Conservation (phyloP, 2,329 filamentous ascomycete species). For the Chrysoporthe puriensis region DNA sequence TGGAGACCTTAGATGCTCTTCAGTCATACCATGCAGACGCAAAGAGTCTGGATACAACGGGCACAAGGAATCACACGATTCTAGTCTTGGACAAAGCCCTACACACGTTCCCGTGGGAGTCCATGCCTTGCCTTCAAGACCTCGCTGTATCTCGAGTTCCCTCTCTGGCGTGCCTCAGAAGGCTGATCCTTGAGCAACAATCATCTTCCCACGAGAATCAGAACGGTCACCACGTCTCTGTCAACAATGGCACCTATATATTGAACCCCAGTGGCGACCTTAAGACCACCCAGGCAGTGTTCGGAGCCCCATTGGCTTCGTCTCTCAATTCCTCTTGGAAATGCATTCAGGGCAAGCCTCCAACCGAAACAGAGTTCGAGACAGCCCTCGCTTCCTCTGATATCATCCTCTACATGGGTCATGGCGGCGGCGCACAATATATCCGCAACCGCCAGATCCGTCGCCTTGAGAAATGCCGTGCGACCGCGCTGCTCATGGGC, state of each 20-base stretch:
- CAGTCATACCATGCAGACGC: constrained; percentile 70
- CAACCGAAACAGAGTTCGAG: constrained; percentile 79
- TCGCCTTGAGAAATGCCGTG: constrained; percentile 72
- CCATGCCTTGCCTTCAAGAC: constrained; percentile 79
- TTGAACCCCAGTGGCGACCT: constrained; percentile 90
- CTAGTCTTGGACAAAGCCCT: constrained; percentile 89
- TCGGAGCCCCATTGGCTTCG: constrained; percentile 65
- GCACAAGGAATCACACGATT: constrained; percentile 69
- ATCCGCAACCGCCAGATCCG: constrained; percentile 84
- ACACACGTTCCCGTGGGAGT: constrained; percentile 95
- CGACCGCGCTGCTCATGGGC: constrained; percentile 88
- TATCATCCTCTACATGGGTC: constrained; percentile 90
- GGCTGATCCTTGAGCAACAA: constrained; percentile 66
- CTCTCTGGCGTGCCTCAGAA: constrained; percentile 79
- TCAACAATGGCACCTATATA: constrained; percentile 70
- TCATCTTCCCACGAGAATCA: constrained; percentile 12
- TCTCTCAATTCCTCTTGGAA: constrained; percentile 72
- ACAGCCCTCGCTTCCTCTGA: constrained; percentile 66
- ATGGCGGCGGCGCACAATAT: constrained; percentile 93
- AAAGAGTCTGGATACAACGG: constrained; percentile 36
- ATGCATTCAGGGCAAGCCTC: constrained; percentile 68
- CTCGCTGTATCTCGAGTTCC: constrained; percentile 85
- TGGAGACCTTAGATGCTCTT: constrained; percentile 85
- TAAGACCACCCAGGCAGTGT: constrained; percentile 74
- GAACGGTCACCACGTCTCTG: constrained; percentile 59